phyloP scores from a whole-genome alignment of 2,329 filamentous ascomycete species.

The Exophiala sp. region DNA sequence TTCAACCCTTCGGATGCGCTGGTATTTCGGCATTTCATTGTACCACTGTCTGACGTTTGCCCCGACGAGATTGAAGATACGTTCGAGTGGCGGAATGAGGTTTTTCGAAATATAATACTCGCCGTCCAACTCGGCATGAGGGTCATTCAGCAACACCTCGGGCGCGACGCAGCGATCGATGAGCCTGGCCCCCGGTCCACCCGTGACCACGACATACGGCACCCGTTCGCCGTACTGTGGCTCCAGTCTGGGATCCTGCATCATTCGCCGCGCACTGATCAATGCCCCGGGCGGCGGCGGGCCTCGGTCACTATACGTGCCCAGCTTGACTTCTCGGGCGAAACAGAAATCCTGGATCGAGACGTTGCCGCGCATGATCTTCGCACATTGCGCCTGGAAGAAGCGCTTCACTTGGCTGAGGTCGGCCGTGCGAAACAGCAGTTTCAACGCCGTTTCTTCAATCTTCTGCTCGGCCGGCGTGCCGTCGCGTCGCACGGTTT shows the following conservation, averaged over 20 bases:
- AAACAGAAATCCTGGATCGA: constrained; percentile 96
- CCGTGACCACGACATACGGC: constrained; percentile 87
- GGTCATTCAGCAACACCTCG: constrained; percentile 69
- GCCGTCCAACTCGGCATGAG: constrained; percentile 75
- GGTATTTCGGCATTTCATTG: constrained; percentile 91
- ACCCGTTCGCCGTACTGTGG: constrained; percentile 93
- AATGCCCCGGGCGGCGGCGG: constrained; percentile 79
- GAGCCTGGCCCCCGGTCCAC: constrained; percentile 76
- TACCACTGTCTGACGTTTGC: constrained; percentile 89
- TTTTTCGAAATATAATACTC: constrained; percentile 98
- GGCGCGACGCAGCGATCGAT: constrained; percentile 87
- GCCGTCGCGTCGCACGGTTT: constrained; percentile 90
- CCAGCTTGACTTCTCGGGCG: constrained; percentile 82
- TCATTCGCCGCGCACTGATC: constrained; percentile 79
- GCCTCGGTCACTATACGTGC: constrained; percentile 77
- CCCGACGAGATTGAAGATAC: constrained; percentile 93
- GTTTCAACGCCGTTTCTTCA: constrained; percentile 81
- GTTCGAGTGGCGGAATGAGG: constrained; percentile 85
- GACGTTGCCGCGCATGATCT: constrained; percentile 83
- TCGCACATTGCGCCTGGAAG: constrained; percentile 82
- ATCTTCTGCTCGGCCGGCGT: constrained; percentile 96
- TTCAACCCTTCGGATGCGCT: constrained; percentile 63
- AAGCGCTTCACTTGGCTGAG: constrained; percentile 82
- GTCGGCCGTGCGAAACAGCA: constrained; percentile 85
- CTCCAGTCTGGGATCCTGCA: constrained; percentile 76